Conservation (phyloP, 2,329 filamentous ascomycete genomes). For the Bipolaris cookei region DNA sequence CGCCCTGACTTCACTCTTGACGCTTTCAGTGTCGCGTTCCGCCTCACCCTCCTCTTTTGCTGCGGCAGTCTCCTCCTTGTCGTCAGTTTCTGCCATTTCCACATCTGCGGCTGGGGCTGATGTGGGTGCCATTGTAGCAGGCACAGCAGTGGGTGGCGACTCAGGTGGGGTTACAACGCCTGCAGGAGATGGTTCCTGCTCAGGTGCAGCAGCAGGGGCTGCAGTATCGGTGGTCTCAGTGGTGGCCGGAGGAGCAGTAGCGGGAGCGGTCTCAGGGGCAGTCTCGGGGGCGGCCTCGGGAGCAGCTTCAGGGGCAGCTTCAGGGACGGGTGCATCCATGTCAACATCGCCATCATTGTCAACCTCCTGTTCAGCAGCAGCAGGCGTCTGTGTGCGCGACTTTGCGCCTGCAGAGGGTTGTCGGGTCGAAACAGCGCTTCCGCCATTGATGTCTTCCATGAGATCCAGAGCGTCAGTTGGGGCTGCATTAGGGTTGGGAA, state of each 20-base stretch:
- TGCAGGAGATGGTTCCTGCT: constrained; percentile 37
- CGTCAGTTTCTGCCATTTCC: constrained; percentile 38
- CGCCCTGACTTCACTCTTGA: constrained; percentile 40
- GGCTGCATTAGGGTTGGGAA: constrained; percentile 60
- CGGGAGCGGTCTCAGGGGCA: neutral
- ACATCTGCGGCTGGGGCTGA: constrained; percentile 35
- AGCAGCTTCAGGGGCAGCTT: constrained; percentile 7
- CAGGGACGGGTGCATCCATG: constrained; percentile 40
- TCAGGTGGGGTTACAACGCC: constrained; percentile 47
- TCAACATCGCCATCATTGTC: constrained; percentile 48
- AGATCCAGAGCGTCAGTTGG: constrained; percentile 38
- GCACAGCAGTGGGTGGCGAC: constrained; percentile 34
- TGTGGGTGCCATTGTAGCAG: constrained; percentile 24
- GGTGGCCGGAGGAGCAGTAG: neutral
- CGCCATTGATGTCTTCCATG: constrained; percentile 40
- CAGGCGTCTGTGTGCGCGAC: constrained; percentile 40
- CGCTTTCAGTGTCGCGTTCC: constrained; percentile 39
- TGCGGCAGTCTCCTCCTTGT: constrained; percentile 26
- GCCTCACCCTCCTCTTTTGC: constrained; percentile 36
- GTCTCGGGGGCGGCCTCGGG: constrained; percentile 14
- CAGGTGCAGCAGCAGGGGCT: constrained; percentile 20
- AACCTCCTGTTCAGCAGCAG: constrained; percentile 28
- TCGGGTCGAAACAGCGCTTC: constrained; percentile 37
- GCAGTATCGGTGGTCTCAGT: constrained; percentile 13
- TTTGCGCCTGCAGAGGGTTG: constrained; percentile 36